These are phyloP conservation scores for Kurtzmaniella fragi DNA, from an alignment of 805 yeast genomes.

Conservation along the genomic window DNA sequence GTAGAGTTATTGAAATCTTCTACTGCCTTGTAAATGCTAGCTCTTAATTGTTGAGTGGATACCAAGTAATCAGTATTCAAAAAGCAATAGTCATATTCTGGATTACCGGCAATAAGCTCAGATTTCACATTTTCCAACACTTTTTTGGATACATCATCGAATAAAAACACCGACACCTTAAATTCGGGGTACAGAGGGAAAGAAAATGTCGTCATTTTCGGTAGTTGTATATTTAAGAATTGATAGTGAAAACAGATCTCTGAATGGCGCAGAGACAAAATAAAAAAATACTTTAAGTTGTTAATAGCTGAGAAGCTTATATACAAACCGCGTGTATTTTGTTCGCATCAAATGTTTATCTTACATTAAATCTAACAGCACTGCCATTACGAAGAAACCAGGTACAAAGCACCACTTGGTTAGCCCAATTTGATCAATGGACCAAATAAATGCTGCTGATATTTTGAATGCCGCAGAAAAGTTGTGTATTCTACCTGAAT, in stretches of 20 bases:
- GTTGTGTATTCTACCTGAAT: neutral
- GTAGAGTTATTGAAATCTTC: constrained; percentile 43
- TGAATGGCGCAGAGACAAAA: no score
- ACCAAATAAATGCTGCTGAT: neutral
- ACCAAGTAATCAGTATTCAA: constrained; percentile 55
- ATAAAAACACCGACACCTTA: constrained; percentile 38
- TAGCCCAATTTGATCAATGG: neutral
- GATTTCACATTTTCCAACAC: constrained; percentile 36
- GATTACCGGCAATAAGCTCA: constrained; percentile 41
- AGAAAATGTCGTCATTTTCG: constrained; percentile 3
- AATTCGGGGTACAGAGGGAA: constrained; percentile 46
- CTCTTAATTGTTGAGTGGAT: constrained; percentile 56
- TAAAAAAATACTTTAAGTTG: no score
- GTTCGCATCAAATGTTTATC: no score
- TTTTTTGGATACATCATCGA: constrained; percentile 38
- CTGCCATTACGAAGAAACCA: neutral
- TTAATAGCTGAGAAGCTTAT: no score
- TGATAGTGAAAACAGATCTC: no score
- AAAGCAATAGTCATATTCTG: constrained; percentile 56
- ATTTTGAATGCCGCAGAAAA: neutral
- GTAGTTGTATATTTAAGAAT: no score
- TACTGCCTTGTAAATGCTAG: constrained; percentile 58
- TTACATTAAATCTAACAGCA: no score
- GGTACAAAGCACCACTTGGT: neutral
- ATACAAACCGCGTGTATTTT: no score